A percentile compares a stretch with the other conserved stretches of the same genome.
Evolutionary conservation across 768 basidiomycete genomes (phyloP).

Genomic region (Boletus sp.): DNA sequence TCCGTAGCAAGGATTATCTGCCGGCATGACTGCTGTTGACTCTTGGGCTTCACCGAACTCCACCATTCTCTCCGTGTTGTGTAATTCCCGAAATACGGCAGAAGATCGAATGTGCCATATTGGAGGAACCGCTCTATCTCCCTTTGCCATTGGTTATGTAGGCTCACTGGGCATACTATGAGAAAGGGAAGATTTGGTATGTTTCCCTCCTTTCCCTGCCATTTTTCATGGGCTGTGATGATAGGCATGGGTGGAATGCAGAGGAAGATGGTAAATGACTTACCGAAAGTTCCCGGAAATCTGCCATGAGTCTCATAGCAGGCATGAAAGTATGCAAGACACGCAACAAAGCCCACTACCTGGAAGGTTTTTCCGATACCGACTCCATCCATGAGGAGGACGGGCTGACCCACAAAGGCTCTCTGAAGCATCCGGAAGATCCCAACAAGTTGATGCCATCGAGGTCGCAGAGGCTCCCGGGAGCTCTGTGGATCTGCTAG

Average conservation of each 20-base stretch:
- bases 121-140: background rate
- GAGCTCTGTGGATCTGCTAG: background rate
- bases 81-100: background rate
- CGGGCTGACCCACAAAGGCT: background rate
- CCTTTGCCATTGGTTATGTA: background rate
- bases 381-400: conserved; percentile 23
- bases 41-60: background rate
- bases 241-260: background rate
- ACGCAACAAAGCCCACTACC: background rate
- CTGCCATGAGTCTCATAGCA: background rate
- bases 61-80: background rate
- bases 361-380: conserved; percentile 16
- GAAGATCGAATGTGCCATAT: background rate
- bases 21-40: background rate
- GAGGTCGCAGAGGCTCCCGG: background rate
- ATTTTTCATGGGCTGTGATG: background rate
- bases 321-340: background rate
- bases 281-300: background rate
- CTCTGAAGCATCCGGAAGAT: conserved; percentile 14
- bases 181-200: background rate
- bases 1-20: background rate
- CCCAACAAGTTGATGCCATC: conserved; percentile 22
- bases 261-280: background rate
- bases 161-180: background rate
- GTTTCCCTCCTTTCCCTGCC: background rate